Base-by-base conservation (phyloP, 805 yeast genomes). In the Lachancea thermotolerans region DNA sequence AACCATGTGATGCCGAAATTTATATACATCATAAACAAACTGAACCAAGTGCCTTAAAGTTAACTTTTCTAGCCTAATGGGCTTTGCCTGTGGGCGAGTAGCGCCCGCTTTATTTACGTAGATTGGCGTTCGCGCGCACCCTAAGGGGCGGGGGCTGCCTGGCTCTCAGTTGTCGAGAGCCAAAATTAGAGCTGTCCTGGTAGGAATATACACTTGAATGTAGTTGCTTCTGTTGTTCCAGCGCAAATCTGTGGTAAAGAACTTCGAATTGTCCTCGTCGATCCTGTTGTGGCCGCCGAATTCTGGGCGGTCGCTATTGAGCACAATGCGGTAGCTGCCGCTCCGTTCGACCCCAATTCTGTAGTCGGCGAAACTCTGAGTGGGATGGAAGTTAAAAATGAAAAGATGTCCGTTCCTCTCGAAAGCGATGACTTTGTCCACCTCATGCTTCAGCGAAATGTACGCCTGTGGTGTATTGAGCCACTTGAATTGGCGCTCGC, bases 341-440 rank as follows among this genome's bases (percentile, higher is more conserved):
- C 91, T 72, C 10, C 57, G 68, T 25, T 91, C 89, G 16, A 87
- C 86, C n/a, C 99, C 98, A 39, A 91, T 73, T 60, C 95, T 78
- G 68, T 90, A 91, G 66, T 88, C 96, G 1, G 86, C 71, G 65
- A 72, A 91, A 2, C 95, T 85, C 45, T 86, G 70, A 0, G 84
- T 75, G 29, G 95, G 95, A 65, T 91, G 87, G 74, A 93, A 87
- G 66, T 93, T 91, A 73, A 90, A 89, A 28, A 90, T 72, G 57
- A 91, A 93, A 41, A 93, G 59, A 29, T 87, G 73, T 0, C 90
- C 93, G 44, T 83, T 87, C 54, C 97, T 78, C 66, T 91, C 98
- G 67, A 80, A 93, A 0, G 79, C 96, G 45, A 93, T 65, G 43
- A 91, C 83, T 66, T 91, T 91, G 69, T 91, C 99, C 35, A 74